Evolutionary conservation across 2,329 filamentous ascomycete species (phyloP).

Genomic region (Chaetomiaceae sp.): DNA sequence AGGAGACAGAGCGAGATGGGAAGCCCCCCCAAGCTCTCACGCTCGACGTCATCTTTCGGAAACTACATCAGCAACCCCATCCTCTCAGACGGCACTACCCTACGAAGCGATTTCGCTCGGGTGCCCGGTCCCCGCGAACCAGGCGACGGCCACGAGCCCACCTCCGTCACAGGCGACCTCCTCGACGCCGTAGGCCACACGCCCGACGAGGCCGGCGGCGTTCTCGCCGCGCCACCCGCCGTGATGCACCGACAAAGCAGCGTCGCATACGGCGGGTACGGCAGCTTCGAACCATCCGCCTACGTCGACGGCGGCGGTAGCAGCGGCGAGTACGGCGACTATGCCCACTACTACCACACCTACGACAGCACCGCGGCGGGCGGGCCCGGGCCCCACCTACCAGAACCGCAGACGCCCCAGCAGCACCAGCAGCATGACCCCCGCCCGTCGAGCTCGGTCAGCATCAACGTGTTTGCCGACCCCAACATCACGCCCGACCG

Average conservation of each 20-base stretch:
- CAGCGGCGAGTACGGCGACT: too few relatives aligned
- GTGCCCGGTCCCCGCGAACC: slow-evolving; percentile 10
- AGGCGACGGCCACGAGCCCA: too few relatives aligned
- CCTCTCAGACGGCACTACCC: slow-evolving; percentile 33
- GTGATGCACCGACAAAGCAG: slow-evolving; percentile 9
- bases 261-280: slow-evolving; percentile 19
- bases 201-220: slow-evolving; percentile 6
- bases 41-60: slow-evolving; percentile 37
- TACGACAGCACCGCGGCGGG: too few relatives aligned
- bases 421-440: slow-evolving; percentile 35
- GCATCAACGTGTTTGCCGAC: slow-evolving; percentile 49
- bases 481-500: slow-evolving; percentile 32
- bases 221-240: slow-evolving; percentile 6
- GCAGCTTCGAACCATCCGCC: not conserved
- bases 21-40: slow-evolving; percentile 25
- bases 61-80: slow-evolving; percentile 55
- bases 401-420: slow-evolving; percentile 29
- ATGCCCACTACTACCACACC: too few relatives aligned
- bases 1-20: slow-evolving; percentile 19
- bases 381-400: too few relatives aligned
- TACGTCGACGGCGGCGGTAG: slow-evolving; percentile 11
- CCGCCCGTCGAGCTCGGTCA: slow-evolving; percentile 42
- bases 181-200: slow-evolving; percentile 11
- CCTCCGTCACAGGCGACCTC: slow-evolving; percentile 12
- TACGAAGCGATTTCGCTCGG: slow-evolving; percentile 45